Evolutionary conservation across 2,329 filamentous ascomycete genomes (phyloP), one percentile per base, ranked within the genome.

Genomic region (Neofusicoccum kwambonambiense): DNA sequence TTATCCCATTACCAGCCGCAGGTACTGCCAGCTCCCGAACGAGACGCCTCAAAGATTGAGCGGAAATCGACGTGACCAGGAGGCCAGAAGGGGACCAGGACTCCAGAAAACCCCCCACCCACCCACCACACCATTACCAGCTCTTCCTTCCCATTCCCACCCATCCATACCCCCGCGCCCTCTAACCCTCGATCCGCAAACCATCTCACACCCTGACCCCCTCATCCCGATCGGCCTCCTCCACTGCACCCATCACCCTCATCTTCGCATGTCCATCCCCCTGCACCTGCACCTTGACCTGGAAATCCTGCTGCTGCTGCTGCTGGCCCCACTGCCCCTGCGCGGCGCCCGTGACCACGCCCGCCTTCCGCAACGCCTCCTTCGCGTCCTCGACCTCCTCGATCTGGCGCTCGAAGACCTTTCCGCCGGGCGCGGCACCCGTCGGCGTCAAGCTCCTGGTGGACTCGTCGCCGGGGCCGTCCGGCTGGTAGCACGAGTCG

Each of bases 241-340:
- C 66, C 66, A 67, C 66, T 62, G 56, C 52, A 61, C 63, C 67
- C 70, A 70, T 70, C 68, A 71, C 68, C 70, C 68, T 72, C 68
- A 66, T 64, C 49, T 19, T 62, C 44, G 42, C 44, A 31, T 42
- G 47, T 15, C 52, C 57, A 41, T 63, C 54, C 45, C n/a, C 31
- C 70, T 66, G 66, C 64, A 60, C 56, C 56, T 60, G 56, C 42
- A 60, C 41, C 27, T 60, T 45, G 2, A 60, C 22, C 19, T 58
- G 54, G 22, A 17, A 19, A 13, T 56, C 54, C 9, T 35, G 34
- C 39, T 31, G 27, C 41, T 58, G 56, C 9, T 35, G 34, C 56
- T 44, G 52, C 52, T 15, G 6, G n/a, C 27, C 41, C 56, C 41
- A 35, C 31, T 11, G 41, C 4, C 12, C 42, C 8, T 19, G 7